Evolutionary conservation across 1,139 yeast species (phyloP).

Genomic region (Blastobotrys serpentis): DNA sequence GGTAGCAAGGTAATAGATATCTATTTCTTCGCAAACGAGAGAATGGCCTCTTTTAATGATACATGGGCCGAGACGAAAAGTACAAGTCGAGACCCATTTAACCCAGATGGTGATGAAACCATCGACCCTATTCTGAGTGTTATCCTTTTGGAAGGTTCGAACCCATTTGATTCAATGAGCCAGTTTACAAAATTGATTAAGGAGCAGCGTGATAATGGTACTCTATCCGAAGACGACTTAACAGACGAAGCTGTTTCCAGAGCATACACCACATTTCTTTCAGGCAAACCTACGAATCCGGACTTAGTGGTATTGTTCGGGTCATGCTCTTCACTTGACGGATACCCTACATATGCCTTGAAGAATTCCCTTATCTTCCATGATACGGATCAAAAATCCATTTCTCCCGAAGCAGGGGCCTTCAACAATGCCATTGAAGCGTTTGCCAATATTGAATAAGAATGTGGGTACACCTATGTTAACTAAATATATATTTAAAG

Average conservation of each 20-base stretch:
- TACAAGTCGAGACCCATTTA: not conserved
- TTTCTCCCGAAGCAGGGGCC: slow-evolving; percentile 9
- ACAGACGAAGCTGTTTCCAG: slow-evolving; percentile 13
- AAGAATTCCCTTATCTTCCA: slow-evolving; percentile 19
- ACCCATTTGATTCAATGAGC: slow-evolving; percentile 10
- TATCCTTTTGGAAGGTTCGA: slow-evolving; percentile 14
- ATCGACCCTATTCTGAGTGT: slow-evolving; percentile 19
- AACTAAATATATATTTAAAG: slow-evolving; percentile 28
- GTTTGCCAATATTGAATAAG: slow-evolving; percentile 1
- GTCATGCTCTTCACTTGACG: slow-evolving; percentile 16
- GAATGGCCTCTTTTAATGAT: not conserved
- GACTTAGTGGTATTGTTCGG: slow-evolving; percentile 22
- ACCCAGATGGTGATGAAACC: not conserved
- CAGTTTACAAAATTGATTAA: slow-evolving; percentile 6
- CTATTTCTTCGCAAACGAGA: not conserved
- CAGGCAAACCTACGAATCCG: slow-evolving; percentile 17
- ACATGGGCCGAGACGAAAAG: not conserved
- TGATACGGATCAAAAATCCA: slow-evolving; percentile 12
- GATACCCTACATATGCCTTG: slow-evolving; percentile 23
- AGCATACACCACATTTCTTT: slow-evolving; percentile 13
- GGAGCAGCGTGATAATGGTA: slow-evolving; percentile 8
- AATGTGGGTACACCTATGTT: not conserved
- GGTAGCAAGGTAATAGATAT: not conserved
- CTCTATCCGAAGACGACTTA: slow-evolving; percentile 4
- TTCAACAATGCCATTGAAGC: slow-evolving; percentile 14